Percentiles rank a stretch among this genome's conserved stretches.
Conservation (phyloP, 805 yeast genomes). For the Yamadazyma tumulicola region DNA sequence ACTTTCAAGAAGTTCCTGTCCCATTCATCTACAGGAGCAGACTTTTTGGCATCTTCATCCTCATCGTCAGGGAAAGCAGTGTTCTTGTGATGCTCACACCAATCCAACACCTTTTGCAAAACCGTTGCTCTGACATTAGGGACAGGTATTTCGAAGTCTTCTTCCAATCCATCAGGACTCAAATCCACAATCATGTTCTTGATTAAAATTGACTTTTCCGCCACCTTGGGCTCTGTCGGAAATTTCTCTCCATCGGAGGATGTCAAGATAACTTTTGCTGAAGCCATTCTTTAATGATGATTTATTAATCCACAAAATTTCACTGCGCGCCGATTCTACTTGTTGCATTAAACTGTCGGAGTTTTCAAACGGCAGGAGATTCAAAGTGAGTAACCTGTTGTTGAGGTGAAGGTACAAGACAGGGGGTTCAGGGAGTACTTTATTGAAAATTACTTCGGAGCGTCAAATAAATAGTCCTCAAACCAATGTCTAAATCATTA, state of each 20-base stretch:
- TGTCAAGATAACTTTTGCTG: conserved; percentile 48
- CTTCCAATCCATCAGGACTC: conserved; percentile 56
- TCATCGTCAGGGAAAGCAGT: conserved; percentile 68
- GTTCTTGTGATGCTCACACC: conserved; percentile 93
- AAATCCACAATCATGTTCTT: conserved; percentile 82
- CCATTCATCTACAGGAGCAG: conserved; percentile 92
- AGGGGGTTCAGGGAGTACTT: no score
- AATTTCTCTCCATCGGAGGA: conserved; percentile 80
- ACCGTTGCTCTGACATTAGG: conserved; percentile 88
- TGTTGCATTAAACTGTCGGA: no score
- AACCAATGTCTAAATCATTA: no score
- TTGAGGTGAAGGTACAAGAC: no score
- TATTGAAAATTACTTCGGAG: no score
- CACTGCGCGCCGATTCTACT: no score
- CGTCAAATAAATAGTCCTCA: no score
- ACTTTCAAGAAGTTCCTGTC: conserved; percentile 90
- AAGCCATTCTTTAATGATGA: conserved; percentile 1
- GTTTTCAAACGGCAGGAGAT: no score
- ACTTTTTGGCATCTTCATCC: conserved; percentile 77
- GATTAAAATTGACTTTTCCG: conserved; percentile 79
- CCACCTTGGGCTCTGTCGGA: conserved; percentile 73
- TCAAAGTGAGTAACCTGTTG: no score
- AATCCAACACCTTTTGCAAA: conserved; percentile 81
- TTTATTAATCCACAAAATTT: no score
- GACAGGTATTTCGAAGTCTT: conserved; percentile 77